Evolutionary conservation across 2,329 filamentous ascomycete species (phyloP).

Genomic region (Fusarium sp.): DNA sequence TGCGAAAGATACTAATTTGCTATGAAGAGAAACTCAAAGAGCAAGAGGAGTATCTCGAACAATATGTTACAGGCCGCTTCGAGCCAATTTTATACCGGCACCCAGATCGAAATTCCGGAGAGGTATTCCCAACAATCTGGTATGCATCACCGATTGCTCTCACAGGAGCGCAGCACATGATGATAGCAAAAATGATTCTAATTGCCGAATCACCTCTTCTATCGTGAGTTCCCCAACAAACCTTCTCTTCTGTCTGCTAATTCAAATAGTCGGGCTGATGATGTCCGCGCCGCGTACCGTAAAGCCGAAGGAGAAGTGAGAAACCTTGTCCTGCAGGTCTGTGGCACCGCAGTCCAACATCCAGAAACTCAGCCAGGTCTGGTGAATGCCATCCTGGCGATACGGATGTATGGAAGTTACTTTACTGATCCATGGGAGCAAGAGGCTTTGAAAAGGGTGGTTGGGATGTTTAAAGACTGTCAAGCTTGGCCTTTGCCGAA

Average conservation of each 20-base stretch:
- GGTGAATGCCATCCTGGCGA: slow-evolving; percentile 32
- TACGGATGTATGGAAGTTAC: slow-evolving; percentile 40
- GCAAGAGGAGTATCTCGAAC: slow-evolving; percentile 36
- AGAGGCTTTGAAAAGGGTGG: slow-evolving; percentile 34
- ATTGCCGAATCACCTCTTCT: slow-evolving; percentile 39
- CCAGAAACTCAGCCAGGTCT: slow-evolving; percentile 28
- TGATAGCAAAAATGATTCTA: slow-evolving; percentile 45
- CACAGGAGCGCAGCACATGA: slow-evolving; percentile 43
- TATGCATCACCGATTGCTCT: slow-evolving; percentile 36
- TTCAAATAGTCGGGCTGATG: neutral
- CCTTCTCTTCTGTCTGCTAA: accelerated
- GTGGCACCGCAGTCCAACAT: slow-evolving; percentile 37
- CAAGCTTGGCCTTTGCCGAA: slow-evolving; percentile 42
- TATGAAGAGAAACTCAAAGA: slow-evolving; percentile 19
- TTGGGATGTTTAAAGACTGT: slow-evolving; percentile 36
- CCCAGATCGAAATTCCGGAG: slow-evolving; percentile 21
- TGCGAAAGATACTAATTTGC: accelerated
- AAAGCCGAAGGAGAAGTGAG: slow-evolving; percentile 33
- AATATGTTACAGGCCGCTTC: slow-evolving; percentile 1
- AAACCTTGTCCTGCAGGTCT: slow-evolving; percentile 35
- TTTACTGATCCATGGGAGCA: slow-evolving; percentile 44
- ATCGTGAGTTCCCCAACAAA: neutral
- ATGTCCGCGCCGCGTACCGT: slow-evolving; percentile 31
- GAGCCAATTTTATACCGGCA: slow-evolving; percentile 25
- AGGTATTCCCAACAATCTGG: slow-evolving; percentile 41